A percentile compares a stretch with the other conserved stretches of the same genome.
Conservation (phyloP, 2,329 filamentous ascomycete genomes). For the Aspergillus aculeatus region DNA sequence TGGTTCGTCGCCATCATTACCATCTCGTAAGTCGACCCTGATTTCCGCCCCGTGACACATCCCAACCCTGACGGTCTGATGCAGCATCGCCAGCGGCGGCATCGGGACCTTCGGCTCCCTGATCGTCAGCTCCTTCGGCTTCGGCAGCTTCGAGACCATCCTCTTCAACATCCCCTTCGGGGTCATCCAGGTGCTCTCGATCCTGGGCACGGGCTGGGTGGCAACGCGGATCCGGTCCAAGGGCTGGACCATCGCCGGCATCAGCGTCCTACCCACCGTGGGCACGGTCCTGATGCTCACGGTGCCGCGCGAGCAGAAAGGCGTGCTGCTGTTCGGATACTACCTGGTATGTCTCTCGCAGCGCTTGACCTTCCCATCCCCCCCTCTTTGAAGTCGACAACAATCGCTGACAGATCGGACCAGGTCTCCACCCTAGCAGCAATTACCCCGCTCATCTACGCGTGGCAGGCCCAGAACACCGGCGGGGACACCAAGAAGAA, state of each 20-base stretch:
- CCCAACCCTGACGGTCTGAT: too few relatives aligned
- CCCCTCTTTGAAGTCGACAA: background rate
- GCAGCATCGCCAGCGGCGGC: conserved; percentile 40
- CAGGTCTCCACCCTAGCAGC: conserved; percentile 33
- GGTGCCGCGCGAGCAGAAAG: conserved; percentile 48
- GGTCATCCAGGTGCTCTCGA: conserved; percentile 38
- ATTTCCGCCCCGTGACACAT: background rate
- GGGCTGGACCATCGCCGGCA: conserved; percentile 44
- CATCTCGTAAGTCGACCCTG: conserved; percentile 20
- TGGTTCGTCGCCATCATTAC: conserved; percentile 30
- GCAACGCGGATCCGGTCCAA: conserved; percentile 46
- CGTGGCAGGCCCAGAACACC: conserved; percentile 40
- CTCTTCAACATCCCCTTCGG: conserved; percentile 46
- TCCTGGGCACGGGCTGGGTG: conserved; percentile 38
- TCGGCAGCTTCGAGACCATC: conserved; percentile 40
- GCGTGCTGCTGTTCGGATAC: conserved; percentile 52
- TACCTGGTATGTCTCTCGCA: conserved; percentile 42
- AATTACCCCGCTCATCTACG: conserved; percentile 37
- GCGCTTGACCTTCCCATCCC: accelerated
- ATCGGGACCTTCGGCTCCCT: conserved; percentile 42
- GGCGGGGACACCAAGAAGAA: conserved; percentile 40
- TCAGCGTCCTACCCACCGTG: conserved; percentile 40
- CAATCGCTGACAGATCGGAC: background rate
- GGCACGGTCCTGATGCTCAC: conserved; percentile 52
- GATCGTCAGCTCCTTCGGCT: conserved; percentile 46